Base-by-base conservation (phyloP, 2,329 filamentous ascomycete genomes). In the Grosmannia serpens region DNA sequence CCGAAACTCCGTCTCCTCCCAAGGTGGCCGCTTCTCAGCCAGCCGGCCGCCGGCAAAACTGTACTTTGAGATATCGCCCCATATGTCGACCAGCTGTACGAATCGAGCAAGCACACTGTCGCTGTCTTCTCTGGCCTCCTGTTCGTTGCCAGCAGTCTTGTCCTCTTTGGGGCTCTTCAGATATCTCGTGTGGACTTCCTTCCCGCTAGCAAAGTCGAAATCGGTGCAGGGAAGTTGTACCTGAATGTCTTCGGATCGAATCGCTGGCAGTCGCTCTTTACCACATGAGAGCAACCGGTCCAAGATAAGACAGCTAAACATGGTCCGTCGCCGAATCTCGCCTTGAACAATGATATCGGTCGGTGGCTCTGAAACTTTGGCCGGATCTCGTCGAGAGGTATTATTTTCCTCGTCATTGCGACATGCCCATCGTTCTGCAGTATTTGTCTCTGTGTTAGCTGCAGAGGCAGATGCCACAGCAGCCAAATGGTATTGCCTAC, bases 281-380 rank as follows among this genome's bases (percentile, higher is more conserved):
- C 85, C 85, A 64, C 81, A 84, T 41, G 84, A 81, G 27, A 89
- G 72, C 69, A 88, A 81, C 3, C 85, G 80, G 67, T 90, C 87
- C 64, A 90, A 75, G 56, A 89, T 83, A 60, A 87, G 84, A 65
- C 86, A 88, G 64, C 86, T 88, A 74, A 86, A 89, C 74, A 89
- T 87, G 0, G 86, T 88, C 8, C 87, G 79, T 29, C 87, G 76
- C 60, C 78, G 75, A 15, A 85, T 79, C 68, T 90, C 87, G 59
- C 81, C 82, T 41, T 79, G 73, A 26, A 86, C 79, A 53, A 81
- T 77, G 38, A 68, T 70, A 20, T 70, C 68, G 2, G 61, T 58
- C 11, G 64, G 9, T 13, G 38, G n/a, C 9, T 22, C 29, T 4
- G 55, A 15, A 2, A 20, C 33, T 27, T 24, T 31, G 41, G 38